A percentile compares a stretch with the other conserved stretches of the same genome.
Conservation (phyloP, 2,329 filamentous ascomycete species). For the Hysterium pulicare region DNA sequence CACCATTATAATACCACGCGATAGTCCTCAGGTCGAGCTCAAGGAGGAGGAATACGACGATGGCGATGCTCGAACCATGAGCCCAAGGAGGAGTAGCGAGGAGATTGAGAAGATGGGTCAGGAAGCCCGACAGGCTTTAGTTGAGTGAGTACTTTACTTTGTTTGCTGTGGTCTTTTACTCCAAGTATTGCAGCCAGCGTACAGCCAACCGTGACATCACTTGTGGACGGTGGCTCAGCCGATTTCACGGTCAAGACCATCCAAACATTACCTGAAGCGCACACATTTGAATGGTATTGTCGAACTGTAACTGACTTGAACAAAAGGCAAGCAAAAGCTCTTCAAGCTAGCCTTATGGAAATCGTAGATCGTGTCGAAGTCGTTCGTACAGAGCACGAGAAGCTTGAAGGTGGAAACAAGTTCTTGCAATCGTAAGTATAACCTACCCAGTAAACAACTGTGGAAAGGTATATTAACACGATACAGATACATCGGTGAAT, state of each 20-base stretch:
- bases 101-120: slow-evolving; percentile 85
- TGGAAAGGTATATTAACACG: slow-evolving; percentile 12
- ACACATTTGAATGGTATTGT: too few species aligned
- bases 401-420: slow-evolving; percentile 93
- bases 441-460: not conserved
- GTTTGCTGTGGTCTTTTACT: too few species aligned
- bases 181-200: too few species aligned
- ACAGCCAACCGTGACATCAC: slow-evolving; percentile 11
- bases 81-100: slow-evolving; percentile 82
- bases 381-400: slow-evolving; percentile 91
- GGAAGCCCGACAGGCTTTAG: slow-evolving; percentile 66
- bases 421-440: slow-evolving; percentile 69
- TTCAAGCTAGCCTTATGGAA: slow-evolving; percentile 85
- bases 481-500: slow-evolving; percentile 85
- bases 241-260: too few species aligned
- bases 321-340: slow-evolving; percentile 84
- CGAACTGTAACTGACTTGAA: too few species aligned
- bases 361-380: slow-evolving; percentile 93
- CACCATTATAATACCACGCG: slow-evolving; percentile 76
- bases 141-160: slow-evolving; percentile 51
- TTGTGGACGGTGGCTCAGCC: slow-evolving; percentile 1
- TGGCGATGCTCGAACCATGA: slow-evolving; percentile 91
- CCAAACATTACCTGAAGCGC: too few species aligned
- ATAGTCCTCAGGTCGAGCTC: slow-evolving; percentile 69
- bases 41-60: slow-evolving; percentile 74